Percentiles rank a stretch among this genome's conserved stretches.
Conservation (phyloP, 345 rosid species). For the Anacardium occidentale region DNA sequence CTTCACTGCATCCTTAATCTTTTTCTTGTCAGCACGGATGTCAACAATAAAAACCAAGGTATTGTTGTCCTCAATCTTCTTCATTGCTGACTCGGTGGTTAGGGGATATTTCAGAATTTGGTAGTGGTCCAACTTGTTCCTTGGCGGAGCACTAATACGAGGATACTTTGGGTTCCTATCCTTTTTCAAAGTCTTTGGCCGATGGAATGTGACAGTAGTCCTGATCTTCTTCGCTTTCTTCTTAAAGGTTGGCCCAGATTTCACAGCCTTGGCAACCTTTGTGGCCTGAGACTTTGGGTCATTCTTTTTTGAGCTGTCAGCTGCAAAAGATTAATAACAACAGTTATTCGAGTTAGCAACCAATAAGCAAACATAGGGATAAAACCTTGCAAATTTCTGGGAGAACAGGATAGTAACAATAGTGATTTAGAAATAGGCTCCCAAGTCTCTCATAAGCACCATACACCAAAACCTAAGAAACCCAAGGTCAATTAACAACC, state of each 20-base stretch:
- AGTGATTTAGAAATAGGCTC: not conserved
- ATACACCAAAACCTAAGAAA: not conserved
- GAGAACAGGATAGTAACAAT: not conserved
- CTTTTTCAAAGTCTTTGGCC: slow-evolving; percentile 59
- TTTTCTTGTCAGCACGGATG: slow-evolving; percentile 62
- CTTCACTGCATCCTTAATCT: slow-evolving; percentile 65
- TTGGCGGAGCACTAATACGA: slow-evolving; percentile 58
- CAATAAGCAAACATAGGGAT: not conserved
- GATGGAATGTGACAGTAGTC: slow-evolving; percentile 60
- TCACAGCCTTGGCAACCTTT: slow-evolving; percentile 65
- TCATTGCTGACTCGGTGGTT: slow-evolving; percentile 73
- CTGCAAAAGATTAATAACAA: slow-evolving; percentile 14
- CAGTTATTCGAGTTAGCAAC: not conserved
- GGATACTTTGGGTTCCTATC: slow-evolving; percentile 63
- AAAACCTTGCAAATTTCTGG: not conserved
- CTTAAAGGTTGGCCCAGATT: slow-evolving; percentile 57
- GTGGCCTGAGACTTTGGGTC: slow-evolving; percentile 66
- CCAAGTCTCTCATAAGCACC: not conserved
- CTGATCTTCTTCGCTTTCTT: slow-evolving; percentile 59
- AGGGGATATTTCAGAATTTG: slow-evolving; percentile 63
- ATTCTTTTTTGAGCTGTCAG: slow-evolving; percentile 36
- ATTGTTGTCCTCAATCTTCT: slow-evolving; percentile 69
- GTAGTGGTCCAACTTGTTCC: slow-evolving; percentile 68
- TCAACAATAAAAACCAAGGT: slow-evolving; percentile 72
- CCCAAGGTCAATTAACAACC: not conserved